Base-by-base conservation (phyloP, 305 asterid genomes). In the Plantago coronopus region DNA sequence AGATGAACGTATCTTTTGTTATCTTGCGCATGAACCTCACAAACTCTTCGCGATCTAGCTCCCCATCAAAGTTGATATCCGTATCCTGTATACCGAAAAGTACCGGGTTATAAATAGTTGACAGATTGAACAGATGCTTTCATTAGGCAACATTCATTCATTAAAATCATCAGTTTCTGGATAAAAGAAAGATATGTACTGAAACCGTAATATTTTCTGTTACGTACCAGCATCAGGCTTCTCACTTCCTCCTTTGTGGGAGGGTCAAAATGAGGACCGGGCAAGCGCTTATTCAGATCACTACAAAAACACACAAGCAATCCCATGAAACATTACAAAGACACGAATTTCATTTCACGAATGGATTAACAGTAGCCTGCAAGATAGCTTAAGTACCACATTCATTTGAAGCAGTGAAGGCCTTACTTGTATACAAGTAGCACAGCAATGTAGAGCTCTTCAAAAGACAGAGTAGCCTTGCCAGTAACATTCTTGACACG, bases 201-300 rank as follows among this genome's bases (percentile, higher is more conserved):
- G 37, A 13, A 17, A 18, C 57, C 57, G 8, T 31, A 22, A 48
- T 21, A 53, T 51, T 11, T 18, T 58, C 17, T 16, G 54, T 16
- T 13, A 53, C 78, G 27, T 70, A 88, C 98, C 94, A 63, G 67
- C 79, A 91, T 73, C 71, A 91, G 71, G 57, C 45, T 64, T 71
- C 65, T 84, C 48, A 88, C 63, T 80, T 80, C 75, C 68, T 83
- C 96, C 72, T 74, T 88, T 43, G 93, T 59, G 9, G 98, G 96
- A 50, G 98, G 98, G 54, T 91, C 98, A 37, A 91, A 84, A 75
- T 91, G 98, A 46, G 88, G 94, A 65, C 98, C 95, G 20, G 98
- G 96, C 86, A 91, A 78, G 59, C 73, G 89, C 85, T 88, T 91
- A 46, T 91, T 91, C 55, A 91, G 73, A 66, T 91, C 98, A 67